These are phyloP conservation scores for Phaeophleospora eucalypticola DNA, from an alignment of 2,329 filamentous ascomycete genomes.

Conservation along the genomic window DNA sequence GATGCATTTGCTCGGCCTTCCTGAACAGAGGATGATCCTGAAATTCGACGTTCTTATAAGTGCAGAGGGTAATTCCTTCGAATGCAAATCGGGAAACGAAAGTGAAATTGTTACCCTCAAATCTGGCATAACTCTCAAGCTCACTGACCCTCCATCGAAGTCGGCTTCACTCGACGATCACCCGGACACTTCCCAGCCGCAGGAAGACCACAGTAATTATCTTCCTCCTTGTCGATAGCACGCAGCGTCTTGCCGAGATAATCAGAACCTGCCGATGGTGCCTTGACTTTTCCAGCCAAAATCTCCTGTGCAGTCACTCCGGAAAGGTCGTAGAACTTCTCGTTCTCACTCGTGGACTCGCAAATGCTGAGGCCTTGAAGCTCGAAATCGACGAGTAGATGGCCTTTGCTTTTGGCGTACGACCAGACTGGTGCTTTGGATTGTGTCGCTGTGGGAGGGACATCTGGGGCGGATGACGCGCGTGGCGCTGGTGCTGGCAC, in stretches of 20 bases:
- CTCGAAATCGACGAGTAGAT: not conserved
- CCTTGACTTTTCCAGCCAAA: not conserved
- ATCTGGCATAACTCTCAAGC: too few species aligned
- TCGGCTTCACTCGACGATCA: conserved; percentile 20
- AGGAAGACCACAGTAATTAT: not conserved
- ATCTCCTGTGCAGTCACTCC: not conserved
- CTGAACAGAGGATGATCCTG: too few species aligned
- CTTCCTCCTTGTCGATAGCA: not conserved
- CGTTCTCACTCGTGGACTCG: not conserved
- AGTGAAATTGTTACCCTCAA: too few species aligned
- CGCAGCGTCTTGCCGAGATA: not conserved
- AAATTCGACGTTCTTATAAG: too few species aligned
- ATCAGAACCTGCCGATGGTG: not conserved
- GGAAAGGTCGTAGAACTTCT: not conserved
- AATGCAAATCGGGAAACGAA: too few species aligned
- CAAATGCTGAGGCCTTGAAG: not conserved
- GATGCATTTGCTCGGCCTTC: too few species aligned
- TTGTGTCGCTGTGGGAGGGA: too few species aligned
- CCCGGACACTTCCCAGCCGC: not conserved
- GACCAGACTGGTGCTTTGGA: not conserved
- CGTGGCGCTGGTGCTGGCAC: not conserved
- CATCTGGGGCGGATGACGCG: not conserved
- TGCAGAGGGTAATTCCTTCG: too few species aligned
- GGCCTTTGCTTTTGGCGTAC: conserved; percentile 1
- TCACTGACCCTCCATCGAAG: too few species aligned